These are phyloP conservation scores for Suhomyces choctaworum DNA, from an alignment of 1,139 yeast genomes.

Conservation along the genomic window DNA sequence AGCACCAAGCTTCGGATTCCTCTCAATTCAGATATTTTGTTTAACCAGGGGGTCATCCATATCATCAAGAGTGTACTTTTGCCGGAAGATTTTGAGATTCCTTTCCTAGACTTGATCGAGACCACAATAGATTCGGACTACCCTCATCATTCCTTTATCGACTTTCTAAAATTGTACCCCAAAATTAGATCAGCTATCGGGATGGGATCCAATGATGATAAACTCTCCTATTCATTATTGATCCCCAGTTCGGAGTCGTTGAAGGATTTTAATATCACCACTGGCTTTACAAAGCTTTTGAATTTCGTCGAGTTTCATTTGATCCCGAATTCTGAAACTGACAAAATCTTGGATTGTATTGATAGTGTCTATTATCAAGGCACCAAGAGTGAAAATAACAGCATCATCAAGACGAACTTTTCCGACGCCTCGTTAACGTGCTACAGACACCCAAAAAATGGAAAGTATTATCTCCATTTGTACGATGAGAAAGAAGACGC, in stretches of 20 bases:
- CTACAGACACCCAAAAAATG: conserved; percentile 41
- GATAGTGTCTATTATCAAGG: conserved; percentile 14
- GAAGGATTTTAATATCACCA: conserved; percentile 51
- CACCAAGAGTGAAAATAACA: conserved; percentile 4
- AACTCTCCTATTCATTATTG: conserved; percentile 62
- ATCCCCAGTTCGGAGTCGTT: conserved; percentile 70
- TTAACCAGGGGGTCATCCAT: conserved; percentile 85
- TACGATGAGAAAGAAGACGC: conserved; percentile 18
- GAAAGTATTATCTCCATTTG: conserved; percentile 30
- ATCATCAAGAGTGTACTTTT: conserved; percentile 57
- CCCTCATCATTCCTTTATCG: conserved; percentile 41
- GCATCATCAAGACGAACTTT: conserved; percentile 32
- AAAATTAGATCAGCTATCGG: conserved; percentile 24
- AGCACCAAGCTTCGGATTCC: conserved; percentile 31
- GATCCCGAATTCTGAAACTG: conserved; percentile 54
- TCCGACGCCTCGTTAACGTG: conserved; percentile 46
- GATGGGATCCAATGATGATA: conserved; percentile 18
- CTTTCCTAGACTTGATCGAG: conserved; percentile 55
- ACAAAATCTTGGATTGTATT: conserved; percentile 34
- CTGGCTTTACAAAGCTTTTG: conserved; percentile 43
- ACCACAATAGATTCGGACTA: conserved; percentile 48
- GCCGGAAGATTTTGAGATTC: conserved; percentile 57
- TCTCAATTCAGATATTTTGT: conserved; percentile 66
- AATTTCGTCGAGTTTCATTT: conserved; percentile 68
- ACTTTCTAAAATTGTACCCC: conserved; percentile 45